A percentile compares a stretch with the other conserved stretches of the same genome.
phyloP scores from a whole-genome alignment of 2,329 filamentous ascomycete species.

The Neonectria hederae region DNA sequence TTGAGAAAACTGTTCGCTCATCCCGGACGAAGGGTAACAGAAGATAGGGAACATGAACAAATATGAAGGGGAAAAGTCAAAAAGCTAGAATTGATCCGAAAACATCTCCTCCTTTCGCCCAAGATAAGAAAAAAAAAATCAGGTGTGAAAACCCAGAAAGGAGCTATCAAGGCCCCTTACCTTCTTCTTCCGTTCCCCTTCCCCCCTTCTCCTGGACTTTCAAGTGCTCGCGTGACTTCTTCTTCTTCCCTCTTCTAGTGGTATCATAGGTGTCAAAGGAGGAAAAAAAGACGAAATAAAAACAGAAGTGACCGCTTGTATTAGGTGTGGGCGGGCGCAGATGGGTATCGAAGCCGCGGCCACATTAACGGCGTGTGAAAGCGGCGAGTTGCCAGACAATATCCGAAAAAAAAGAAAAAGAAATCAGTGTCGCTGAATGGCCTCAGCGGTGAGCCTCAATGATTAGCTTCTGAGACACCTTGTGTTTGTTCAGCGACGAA shows the following conservation, averaged over 20 bases:
- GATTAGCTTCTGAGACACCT: not conserved
- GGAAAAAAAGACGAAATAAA: constrained; percentile 33
- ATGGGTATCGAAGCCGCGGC: constrained; percentile 19
- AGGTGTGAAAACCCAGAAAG: constrained; percentile 2
- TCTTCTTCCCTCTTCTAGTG: constrained; percentile 43
- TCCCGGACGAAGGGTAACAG: constrained; percentile 19
- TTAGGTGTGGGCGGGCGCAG: constrained; percentile 36
- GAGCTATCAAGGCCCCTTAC: constrained; percentile 18
- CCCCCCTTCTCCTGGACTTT: constrained; percentile 27
- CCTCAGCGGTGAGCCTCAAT: constrained; percentile 9
- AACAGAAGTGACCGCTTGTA: constrained; percentile 38
- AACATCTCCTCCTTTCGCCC: constrained; percentile 29
- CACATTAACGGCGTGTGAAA: constrained; percentile 26
- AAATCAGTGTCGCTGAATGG: constrained; percentile 18
- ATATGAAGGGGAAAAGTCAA: constrained; percentile 16
- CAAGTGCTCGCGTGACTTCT: constrained; percentile 37
- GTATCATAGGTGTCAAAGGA: constrained; percentile 44
- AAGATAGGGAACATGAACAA: constrained; percentile 11
- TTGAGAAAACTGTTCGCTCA: constrained; percentile 1
- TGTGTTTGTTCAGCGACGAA: constrained; percentile 31
- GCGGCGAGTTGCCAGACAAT: constrained; percentile 27
- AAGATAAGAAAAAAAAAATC: constrained; percentile 25
- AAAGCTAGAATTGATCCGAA: constrained; percentile 18
- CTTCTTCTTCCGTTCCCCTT: constrained; percentile 13
- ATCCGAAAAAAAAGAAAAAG: constrained; percentile 24